These are phyloP conservation scores for Nicotiana undulata DNA, from an alignment of 257 asterid genomes.

Conservation along the genomic window DNA sequence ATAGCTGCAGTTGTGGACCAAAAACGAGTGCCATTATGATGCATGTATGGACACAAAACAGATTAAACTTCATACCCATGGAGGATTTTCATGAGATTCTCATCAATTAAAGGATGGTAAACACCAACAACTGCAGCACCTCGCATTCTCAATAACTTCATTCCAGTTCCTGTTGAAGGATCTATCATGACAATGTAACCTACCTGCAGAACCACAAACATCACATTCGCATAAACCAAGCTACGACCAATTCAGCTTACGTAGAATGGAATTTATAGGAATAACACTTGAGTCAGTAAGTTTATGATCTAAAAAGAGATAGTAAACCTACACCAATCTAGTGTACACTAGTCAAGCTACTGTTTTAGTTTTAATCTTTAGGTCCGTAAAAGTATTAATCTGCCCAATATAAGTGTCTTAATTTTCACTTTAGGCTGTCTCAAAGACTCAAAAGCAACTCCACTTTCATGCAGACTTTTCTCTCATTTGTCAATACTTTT, in stretches of 20 bases:
- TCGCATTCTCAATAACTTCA: slow-evolving; percentile 61
- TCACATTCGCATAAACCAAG: neutral
- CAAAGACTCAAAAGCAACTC: neutral
- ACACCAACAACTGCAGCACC: slow-evolving; percentile 84
- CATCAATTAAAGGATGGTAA: slow-evolving; percentile 84
- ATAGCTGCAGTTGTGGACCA: neutral
- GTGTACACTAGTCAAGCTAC: neutral
- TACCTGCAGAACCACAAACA: slow-evolving; percentile 47
- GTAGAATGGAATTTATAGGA: neutral
- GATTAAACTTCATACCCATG: slow-evolving; percentile 45
- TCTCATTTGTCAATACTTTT: neutral
- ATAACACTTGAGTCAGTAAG: neutral
- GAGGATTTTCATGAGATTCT: slow-evolving; percentile 54
- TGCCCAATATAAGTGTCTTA: neutral
- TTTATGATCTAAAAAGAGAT: neutral
- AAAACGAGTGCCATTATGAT: neutral
- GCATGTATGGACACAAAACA: neutral
- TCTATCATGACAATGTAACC: slow-evolving; percentile 92
- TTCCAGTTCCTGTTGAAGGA: slow-evolving; percentile 53
- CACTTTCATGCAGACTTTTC: neutral
- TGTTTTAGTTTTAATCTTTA: neutral
- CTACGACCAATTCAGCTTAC: neutral
- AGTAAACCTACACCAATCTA: neutral
- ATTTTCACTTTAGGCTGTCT: neutral
- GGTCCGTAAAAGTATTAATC: neutral